These are phyloP conservation scores for Brasenia schreberi DNA, from an alignment of 164 flowering plant species.

Conservation along the genomic window DNA sequence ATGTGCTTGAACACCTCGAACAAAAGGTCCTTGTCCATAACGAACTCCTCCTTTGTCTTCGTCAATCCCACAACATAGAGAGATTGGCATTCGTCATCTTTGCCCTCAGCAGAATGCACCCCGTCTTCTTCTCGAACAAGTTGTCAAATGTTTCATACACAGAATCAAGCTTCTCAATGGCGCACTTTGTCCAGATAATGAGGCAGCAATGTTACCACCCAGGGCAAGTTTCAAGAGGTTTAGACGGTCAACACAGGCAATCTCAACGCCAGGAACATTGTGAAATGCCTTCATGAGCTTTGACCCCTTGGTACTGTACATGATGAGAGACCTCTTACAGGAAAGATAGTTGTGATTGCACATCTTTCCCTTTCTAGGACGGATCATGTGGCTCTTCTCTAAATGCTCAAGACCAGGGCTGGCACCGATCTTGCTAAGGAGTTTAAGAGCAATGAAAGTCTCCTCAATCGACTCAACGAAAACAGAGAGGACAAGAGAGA, in stretches of 20 bases:
- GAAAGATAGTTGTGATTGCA: slow-evolving; percentile 56
- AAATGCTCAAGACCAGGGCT: slow-evolving; percentile 72
- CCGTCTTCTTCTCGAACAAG: slow-evolving; percentile 71
- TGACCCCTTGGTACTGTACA: slow-evolving; percentile 64
- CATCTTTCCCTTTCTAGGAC: slow-evolving; percentile 73
- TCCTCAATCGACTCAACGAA: slow-evolving; percentile 64
- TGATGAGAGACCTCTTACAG: slow-evolving; percentile 66
- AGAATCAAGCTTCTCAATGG: slow-evolving; percentile 76
- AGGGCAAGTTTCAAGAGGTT: slow-evolving; percentile 77
- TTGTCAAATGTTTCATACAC: slow-evolving; percentile 70
- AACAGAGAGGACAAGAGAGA: slow-evolving; percentile 58
- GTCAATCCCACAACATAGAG: not conserved
- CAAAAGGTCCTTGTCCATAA: slow-evolving; percentile 54
- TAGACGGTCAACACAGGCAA: slow-evolving; percentile 59
- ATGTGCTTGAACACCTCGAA: slow-evolving; percentile 81
- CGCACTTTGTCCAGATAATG: slow-evolving; percentile 77
- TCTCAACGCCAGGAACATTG: slow-evolving; percentile 73
- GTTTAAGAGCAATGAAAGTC: slow-evolving; percentile 51
- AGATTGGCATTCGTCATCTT: slow-evolving; percentile 80
- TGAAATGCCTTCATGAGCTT: slow-evolving; percentile 73
- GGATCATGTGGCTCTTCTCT: slow-evolving; percentile 54
- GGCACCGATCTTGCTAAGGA: slow-evolving; percentile 61
- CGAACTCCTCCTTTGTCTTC: slow-evolving; percentile 9
- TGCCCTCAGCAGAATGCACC: slow-evolving; percentile 56
- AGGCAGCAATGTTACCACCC: slow-evolving; percentile 87